Evolutionary conservation across 1,284 basidiomycete genomes (phyloP), one percentile per base, ranked within the genome.

Genomic region (Neonothopanus nambi): DNA sequence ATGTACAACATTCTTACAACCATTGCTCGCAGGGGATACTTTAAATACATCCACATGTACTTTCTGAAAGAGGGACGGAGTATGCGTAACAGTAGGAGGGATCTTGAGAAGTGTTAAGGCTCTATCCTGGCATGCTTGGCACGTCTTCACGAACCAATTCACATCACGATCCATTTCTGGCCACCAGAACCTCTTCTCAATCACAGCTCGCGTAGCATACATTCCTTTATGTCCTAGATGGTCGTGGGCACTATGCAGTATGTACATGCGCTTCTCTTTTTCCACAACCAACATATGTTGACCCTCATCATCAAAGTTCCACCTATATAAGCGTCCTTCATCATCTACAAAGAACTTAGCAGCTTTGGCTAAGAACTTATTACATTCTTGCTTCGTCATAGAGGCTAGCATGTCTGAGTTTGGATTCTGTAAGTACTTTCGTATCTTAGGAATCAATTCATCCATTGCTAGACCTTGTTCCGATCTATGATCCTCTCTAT

Each of bases 221-320:
- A n/a, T n/a, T n/a, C n/a, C n/a, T n/a, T n/a, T n/a, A n/a, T n/a
- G n/a, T n/a, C n/a, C n/a, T n/a, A n/a, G n/a, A n/a, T n/a, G n/a
- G n/a, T n/a, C n/a, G n/a, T n/a, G n/a, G n/a, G 26, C 6, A 35
- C 9, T 49, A 33, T 30, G 47, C 23, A 55, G 45, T 17, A 60
- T 56, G 15, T 48, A 40, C 37, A 50, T 59, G 0, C 40, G 6
- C 2, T 28, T 3, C 1, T 52, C 15, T 24, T 33, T 49, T 13
- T 36, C 37, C 12, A 61, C 53, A 2, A 60, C 54, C 4, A 59
- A 20, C 54, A 53, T 52, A 21, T 59, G 57, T 20, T 26, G 6
- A n/a, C n/a, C n/a, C n/a, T n/a, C n/a, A n/a, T n/a, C n/a, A n/a
- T n/a, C n/a, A n/a, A n/a, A n/a, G n/a, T n/a, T n/a, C n/a, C n/a